These are phyloP conservation scores for Ascomycota sp. DNA, from an alignment of 2,329 filamentous ascomycete genomes.

Conservation along the genomic window DNA sequence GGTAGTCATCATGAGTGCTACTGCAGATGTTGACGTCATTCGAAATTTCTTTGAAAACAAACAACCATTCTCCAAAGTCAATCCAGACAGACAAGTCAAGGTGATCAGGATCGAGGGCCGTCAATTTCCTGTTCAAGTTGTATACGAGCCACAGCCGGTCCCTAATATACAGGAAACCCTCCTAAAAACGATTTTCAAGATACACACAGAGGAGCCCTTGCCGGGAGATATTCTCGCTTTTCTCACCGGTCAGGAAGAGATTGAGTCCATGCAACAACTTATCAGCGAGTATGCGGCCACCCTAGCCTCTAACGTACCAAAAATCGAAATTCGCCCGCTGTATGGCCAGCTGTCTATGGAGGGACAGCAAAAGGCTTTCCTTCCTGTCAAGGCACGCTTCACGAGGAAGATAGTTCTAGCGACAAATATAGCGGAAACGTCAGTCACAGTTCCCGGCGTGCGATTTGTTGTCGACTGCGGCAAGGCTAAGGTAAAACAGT, in stretches of 20 bases:
- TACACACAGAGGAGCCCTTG: constrained; percentile 72
- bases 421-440: constrained; percentile 97
- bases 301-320: constrained; percentile 53
- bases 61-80: constrained; percentile 1
- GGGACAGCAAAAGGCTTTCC: constrained; percentile 70
- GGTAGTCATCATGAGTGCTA: constrained; percentile 91
- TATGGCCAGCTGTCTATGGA: constrained; percentile 78
- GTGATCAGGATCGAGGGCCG: constrained; percentile 57
- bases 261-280: constrained; percentile 58
- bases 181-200: constrained; percentile 60
- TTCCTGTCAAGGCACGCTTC: constrained; percentile 42
- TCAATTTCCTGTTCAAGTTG: constrained; percentile 62
- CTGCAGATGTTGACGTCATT: constrained; percentile 65
- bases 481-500: constrained; percentile 87
- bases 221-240: constrained; percentile 89
- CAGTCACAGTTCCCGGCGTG: constrained; percentile 83
- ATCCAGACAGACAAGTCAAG: constrained; percentile 8
- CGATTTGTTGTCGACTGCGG: constrained; percentile 80
- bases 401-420: constrained; percentile 79
- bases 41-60: constrained; percentile 41
- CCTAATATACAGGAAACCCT: constrained; percentile 65
- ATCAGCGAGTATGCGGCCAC: constrained; percentile 58
- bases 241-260: constrained; percentile 77
- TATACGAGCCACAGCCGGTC: constrained; percentile 51
- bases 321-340: constrained; percentile 50